phyloP scores from a whole-genome alignment of 176 grass and related monocot genomes.

The Carex cristatella region DNA sequence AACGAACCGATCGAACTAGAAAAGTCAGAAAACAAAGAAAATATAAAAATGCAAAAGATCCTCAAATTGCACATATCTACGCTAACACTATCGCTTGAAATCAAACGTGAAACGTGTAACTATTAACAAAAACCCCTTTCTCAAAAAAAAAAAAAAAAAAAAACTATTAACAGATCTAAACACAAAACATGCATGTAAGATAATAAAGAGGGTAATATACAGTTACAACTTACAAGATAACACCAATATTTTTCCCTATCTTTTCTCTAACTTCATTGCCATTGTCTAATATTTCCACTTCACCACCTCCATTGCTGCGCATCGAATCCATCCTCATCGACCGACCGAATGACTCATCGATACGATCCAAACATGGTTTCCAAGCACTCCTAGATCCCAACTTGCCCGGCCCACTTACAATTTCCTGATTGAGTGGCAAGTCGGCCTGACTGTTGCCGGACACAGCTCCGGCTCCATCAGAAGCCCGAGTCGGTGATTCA shows the following conservation, averaged over 20 bases:
- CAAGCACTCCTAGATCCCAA: constrained; percentile 21
- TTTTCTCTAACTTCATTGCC: background rate
- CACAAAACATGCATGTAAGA: no score
- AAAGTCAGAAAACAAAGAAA: no score
- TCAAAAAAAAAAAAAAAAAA: no score
- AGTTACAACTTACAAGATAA: background rate
- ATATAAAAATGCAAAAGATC: no score
- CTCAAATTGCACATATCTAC: no score
- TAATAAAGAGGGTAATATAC: no score
- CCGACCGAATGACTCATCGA: constrained; percentile 63
- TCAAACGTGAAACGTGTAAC: no score
- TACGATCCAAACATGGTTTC: constrained; percentile 57
- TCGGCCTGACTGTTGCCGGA: background rate
- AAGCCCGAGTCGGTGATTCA: background rate
- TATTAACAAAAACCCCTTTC: no score
- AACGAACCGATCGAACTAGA: no score
- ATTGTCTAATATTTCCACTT: constrained; percentile 4
- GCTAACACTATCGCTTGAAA: no score
- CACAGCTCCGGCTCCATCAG: background rate
- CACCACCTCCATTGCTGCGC: constrained; percentile 26
- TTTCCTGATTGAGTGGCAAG: background rate
- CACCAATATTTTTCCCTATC: background rate
- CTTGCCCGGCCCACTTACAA: background rate
- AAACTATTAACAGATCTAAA: no score
- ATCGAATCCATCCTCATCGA: constrained; percentile 36